Percentiles rank a stretch among this genome's conserved stretches.
Evolutionary conservation across 1,284 basidiomycete genomes (phyloP).

Genomic region (Microbotryum intermedium): DNA sequence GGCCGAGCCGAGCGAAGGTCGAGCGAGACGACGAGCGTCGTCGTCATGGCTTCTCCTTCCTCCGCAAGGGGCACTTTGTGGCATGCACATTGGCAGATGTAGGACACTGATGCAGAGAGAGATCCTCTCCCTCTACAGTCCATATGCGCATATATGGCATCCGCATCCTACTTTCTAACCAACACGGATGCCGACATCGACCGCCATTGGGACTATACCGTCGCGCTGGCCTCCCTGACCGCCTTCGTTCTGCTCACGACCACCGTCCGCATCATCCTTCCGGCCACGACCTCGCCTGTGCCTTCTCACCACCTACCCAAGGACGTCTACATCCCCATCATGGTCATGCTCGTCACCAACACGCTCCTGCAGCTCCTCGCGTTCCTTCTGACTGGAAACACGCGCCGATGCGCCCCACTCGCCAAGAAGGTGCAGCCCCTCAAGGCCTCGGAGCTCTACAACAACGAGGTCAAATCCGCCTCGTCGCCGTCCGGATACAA

Average conservation of each 20-base stretch:
- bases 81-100: not conserved
- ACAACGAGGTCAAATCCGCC: not conserved
- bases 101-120: constrained; percentile 11
- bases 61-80: not conserved
- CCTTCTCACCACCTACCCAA: not conserved
- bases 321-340: constrained; percentile 29
- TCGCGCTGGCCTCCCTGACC: constrained; percentile 57
- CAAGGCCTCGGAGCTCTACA: not conserved
- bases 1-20: too few relatives aligned
- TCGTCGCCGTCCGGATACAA: not conserved
- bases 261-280: constrained; percentile 16
- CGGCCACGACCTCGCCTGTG: constrained; percentile 10
- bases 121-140: constrained; percentile 43
- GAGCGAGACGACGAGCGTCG: too few relatives aligned
- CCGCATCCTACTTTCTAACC: constrained; percentile 44
- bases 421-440: not conserved
- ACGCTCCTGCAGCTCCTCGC: constrained; percentile 49
- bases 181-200: constrained; percentile 44
- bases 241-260: constrained; percentile 31
- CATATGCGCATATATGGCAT: constrained; percentile 51
- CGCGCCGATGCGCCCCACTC: constrained; percentile 44
- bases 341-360: constrained; percentile 47
- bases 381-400: constrained; percentile 49
- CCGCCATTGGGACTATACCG: constrained; percentile 53
- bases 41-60: not conserved